Evolutionary conservation across 805 yeast genomes (phyloP), one percentile per base, ranked within the genome.

Genomic region (Sporopachydermia lactativora): DNA sequence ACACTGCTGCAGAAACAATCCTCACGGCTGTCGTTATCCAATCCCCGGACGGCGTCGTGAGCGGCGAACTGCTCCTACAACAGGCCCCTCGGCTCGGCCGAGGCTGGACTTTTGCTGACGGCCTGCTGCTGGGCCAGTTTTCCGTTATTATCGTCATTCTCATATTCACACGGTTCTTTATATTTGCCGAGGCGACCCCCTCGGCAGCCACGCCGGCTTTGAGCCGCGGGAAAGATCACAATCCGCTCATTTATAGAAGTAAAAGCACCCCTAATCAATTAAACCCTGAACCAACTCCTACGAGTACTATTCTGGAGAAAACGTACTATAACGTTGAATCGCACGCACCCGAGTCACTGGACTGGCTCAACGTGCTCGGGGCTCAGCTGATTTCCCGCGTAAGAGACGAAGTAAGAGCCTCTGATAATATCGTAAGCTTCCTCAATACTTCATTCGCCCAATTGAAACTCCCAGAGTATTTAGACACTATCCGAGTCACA

Each of bases 301-400:
- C 57, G 11, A 51, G 48, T 17, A 44, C 73, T 1, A 83, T 92
- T 15, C 62, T 92, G 34, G 96, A 89, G 47, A 88, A 86, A 51
- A 86, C 96, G 0, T 85, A 85, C 54, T 92, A 92, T 58, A 82
- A 92, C 52, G 96, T 92, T 1, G 76, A 77, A 37, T 77, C 75
- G 17, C 98, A 92, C 56, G 68, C 77, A 14, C 73, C 96, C 0
- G 98, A 92, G 61, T 81, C 96, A 0, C 62, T 92, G 45, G 98
- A 92, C 57, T 92, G 98, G 98, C 85, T 92, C 58, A 92, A 89
- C 48, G 96, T 92, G 1, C 65, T 92, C 31, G 71, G 92, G 15
- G 98, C 96, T 0, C 96, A 92, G 56, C 77, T 86, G 4, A 76
- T 92, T 17, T 74, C 83, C 19, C 95, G 88, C 47, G 70, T 86